Conservation (phyloP, 139 green algal genomes). For the Chlorella sorokiniana region DNA sequence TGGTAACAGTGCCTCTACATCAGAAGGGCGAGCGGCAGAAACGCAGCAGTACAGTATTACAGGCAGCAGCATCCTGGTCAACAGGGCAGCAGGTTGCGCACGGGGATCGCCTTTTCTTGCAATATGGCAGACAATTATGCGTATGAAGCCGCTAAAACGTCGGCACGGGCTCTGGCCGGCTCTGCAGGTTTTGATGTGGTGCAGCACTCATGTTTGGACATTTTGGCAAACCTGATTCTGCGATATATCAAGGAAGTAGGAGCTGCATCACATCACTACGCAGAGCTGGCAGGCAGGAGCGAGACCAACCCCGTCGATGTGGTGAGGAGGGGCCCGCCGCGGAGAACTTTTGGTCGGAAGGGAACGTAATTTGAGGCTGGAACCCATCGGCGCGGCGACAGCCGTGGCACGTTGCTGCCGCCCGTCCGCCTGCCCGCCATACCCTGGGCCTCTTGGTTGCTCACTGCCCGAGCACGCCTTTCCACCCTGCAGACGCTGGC, state of each 20-base stretch:
- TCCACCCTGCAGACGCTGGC: constrained; percentile 59
- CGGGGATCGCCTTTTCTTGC: not conserved
- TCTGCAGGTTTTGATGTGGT: constrained; percentile 69
- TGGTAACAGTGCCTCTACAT: no score
- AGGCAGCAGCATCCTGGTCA: no score
- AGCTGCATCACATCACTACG: constrained; percentile 62
- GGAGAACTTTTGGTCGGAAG: not conserved
- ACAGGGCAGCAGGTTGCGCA: no score
- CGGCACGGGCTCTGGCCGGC: constrained; percentile 68
- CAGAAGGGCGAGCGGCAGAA: no score
- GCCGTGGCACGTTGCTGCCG: not conserved
- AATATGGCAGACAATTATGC: constrained; percentile 78
- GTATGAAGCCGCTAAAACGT: constrained; percentile 56
- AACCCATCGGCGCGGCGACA: not conserved
- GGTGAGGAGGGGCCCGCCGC: constrained; percentile 7
- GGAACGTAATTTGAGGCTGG: not conserved
- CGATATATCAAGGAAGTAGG: constrained; percentile 77
- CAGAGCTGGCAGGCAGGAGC: constrained; percentile 76
- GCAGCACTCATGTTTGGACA: constrained; percentile 76
- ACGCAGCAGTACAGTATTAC: no score
- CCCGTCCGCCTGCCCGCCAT: not conserved
- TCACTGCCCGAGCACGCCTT: not conserved
- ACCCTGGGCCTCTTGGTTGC: not conserved
- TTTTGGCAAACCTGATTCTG: constrained; percentile 80
- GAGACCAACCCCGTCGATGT: constrained; percentile 76